Evolutionary conservation across 2,329 filamentous ascomycete species (phyloP).

Genomic region (Plenodomus tracheiphilus): DNA sequence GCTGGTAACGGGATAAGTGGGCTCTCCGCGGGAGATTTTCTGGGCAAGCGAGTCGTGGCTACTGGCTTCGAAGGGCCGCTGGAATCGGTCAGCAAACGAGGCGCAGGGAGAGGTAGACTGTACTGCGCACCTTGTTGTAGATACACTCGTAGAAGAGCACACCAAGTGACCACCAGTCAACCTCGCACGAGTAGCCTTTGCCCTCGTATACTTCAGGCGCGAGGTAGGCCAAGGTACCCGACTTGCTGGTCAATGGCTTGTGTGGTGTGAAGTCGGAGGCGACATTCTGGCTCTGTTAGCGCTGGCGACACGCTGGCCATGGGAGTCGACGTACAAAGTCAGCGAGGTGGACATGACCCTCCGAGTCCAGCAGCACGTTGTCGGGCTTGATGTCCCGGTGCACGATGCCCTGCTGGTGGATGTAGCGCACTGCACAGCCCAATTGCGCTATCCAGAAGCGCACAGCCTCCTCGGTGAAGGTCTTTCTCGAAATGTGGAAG

Average conservation of each 20-base stretch:
- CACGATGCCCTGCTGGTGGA: slow-evolving; percentile 48
- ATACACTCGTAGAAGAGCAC: slow-evolving; percentile 99
- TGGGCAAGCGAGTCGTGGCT: slow-evolving; percentile 79
- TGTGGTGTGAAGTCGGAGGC: slow-evolving; percentile 88
- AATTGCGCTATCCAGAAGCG: slow-evolving; percentile 96
- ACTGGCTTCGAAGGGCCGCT: slow-evolving; percentile 92
- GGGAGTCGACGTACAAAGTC: slow-evolving; percentile 74
- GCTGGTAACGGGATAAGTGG: slow-evolving; percentile 88
- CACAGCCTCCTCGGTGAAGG: slow-evolving; percentile 95
- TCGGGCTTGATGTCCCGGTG: slow-evolving; percentile 50
- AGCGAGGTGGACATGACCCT: slow-evolving; percentile 85
- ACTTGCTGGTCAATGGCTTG: slow-evolving; percentile 89
- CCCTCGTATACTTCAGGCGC: slow-evolving; percentile 94
- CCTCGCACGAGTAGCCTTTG: slow-evolving; percentile 83
- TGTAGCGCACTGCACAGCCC: slow-evolving; percentile 76
- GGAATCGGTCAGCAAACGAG: slow-evolving; percentile 6
- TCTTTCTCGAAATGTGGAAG: slow-evolving; percentile 97
- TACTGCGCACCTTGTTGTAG: slow-evolving; percentile 82
- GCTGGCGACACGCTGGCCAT: not conserved
- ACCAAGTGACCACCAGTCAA: slow-evolving; percentile 98
- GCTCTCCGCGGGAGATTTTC: slow-evolving; percentile 78
- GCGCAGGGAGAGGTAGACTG: too few species aligned
- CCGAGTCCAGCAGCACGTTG: slow-evolving; percentile 47
- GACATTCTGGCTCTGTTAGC: slow-evolving; percentile 72
- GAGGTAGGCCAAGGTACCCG: slow-evolving; percentile 91